Percentiles rank a stretch among this genome's conserved stretches.
Conservation (phyloP, 345 rosid genomes). For the Hibiscus mutabilis region DNA sequence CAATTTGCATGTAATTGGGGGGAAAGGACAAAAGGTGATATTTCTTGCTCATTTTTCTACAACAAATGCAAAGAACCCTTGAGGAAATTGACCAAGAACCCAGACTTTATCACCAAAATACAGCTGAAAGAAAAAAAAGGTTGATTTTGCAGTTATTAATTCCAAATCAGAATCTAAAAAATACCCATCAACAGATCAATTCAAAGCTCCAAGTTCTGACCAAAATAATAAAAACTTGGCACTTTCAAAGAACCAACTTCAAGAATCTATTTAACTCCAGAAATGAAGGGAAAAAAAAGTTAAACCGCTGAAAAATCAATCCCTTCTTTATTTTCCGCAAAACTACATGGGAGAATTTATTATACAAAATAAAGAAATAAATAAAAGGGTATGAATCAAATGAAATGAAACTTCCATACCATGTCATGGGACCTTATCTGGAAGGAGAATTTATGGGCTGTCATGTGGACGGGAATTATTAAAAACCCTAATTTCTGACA, state of each 20-base stretch:
- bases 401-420: conserved; percentile 7
- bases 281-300: not conserved
- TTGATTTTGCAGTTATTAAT: conserved; percentile 8
- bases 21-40: not conserved
- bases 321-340: not conserved
- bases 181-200: conserved; percentile 30
- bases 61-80: conserved; percentile 8
- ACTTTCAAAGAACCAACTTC: not conserved
- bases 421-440: conserved; percentile 8
- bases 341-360: not conserved
- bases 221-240: not conserved
- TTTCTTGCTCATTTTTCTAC: conserved; percentile 7
- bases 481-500: conserved; percentile 15
- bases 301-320: not conserved
- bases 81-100: conserved; percentile 9
- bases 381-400: not conserved
- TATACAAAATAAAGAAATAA: not conserved
- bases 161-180: conserved; percentile 22
- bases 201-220: conserved; percentile 20
- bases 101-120: conserved; percentile 11
- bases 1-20: conserved; percentile 6
- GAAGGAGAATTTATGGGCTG: conserved; percentile 2
- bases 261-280: not conserved
- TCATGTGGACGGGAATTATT: not conserved
- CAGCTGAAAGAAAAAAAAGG: conserved; percentile 14